These are phyloP conservation scores for Alternaria sp. DNA, from an alignment of 2,329 filamentous ascomycete genomes.

Conservation along the genomic window DNA sequence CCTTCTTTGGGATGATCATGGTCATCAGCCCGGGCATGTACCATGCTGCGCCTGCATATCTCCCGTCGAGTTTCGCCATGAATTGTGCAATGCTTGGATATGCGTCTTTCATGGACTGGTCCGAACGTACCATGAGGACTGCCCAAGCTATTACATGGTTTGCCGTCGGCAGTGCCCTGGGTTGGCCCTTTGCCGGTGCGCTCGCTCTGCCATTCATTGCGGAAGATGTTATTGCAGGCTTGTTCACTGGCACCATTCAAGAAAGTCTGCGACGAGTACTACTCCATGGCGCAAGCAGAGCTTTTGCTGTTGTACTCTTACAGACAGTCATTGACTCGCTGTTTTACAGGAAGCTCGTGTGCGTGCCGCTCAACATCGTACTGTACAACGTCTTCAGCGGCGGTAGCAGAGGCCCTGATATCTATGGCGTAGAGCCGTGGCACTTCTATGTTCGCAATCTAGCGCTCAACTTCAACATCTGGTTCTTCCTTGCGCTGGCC, in stretches of 20 bases:
- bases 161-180: constrained; percentile 81
- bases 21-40: constrained; percentile 90
- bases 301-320: constrained; percentile 69
- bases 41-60: constrained; percentile 83
- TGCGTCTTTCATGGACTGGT: constrained; percentile 90
- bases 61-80: constrained; percentile 98
- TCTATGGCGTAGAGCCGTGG: constrained; percentile 97
- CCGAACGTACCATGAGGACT: constrained; percentile 74
- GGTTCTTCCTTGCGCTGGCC: constrained; percentile 81
- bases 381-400: constrained; percentile 92
- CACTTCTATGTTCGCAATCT: constrained; percentile 95
- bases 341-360: constrained; percentile 80
- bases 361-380: constrained; percentile 92
- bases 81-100: constrained; percentile 87
- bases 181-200: constrained; percentile 93
- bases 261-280: constrained; percentile 68
- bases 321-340: constrained; percentile 79
- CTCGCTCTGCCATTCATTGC: constrained; percentile 80
- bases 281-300: constrained; percentile 71
- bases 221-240: constrained; percentile 72
- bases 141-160: constrained; percentile 90
- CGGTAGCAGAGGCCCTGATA: constrained; percentile 78
- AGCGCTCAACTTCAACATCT: constrained; percentile 92
- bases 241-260: constrained; percentile 64
- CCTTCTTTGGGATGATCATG: constrained; percentile 80